phyloP scores from a whole-genome alignment of 148 eudicot genomes.

The Chenopodium quinoa region DNA sequence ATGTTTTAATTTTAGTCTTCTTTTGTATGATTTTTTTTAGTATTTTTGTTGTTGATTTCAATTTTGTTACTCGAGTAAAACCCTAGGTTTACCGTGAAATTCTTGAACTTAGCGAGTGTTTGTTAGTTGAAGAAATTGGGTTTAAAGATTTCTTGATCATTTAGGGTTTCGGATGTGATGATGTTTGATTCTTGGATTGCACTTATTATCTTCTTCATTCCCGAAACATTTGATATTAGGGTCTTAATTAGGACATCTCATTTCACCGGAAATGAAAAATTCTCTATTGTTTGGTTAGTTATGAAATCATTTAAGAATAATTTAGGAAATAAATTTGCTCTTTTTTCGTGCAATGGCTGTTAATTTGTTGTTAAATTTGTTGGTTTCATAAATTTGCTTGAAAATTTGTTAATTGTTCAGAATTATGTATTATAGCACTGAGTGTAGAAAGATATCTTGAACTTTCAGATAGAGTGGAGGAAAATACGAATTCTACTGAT shows the following conservation, averaged over 20 bases:
- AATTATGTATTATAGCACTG: neutral
- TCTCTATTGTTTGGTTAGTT: neutral
- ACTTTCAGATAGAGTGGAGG: conserved; percentile 44
- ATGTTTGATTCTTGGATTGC: neutral
- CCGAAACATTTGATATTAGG: neutral
- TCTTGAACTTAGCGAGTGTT: neutral
- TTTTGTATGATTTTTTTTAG: neutral
- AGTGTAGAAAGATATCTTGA: neutral
- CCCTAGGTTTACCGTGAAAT: conserved; percentile 6
- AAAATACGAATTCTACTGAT: conserved; percentile 26
- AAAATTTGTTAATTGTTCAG: neutral
- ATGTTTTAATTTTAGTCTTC: neutral
- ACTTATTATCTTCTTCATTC: neutral
- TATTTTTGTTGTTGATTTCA: neutral
- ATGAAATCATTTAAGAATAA: too few relatives aligned
- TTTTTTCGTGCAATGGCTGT: too few relatives aligned
- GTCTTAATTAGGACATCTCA: neutral
- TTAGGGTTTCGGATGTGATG: neutral
- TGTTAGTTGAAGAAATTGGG: too few relatives aligned
- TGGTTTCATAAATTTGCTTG: neutral
- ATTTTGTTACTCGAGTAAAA: neutral
- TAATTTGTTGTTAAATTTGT: neutral
- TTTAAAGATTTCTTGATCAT: neutral
- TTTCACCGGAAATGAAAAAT: neutral
- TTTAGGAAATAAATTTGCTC: too few relatives aligned